Evolutionary conservation across 257 asterid species (phyloP).

Genomic region (Nicotiana knightiana): DNA sequence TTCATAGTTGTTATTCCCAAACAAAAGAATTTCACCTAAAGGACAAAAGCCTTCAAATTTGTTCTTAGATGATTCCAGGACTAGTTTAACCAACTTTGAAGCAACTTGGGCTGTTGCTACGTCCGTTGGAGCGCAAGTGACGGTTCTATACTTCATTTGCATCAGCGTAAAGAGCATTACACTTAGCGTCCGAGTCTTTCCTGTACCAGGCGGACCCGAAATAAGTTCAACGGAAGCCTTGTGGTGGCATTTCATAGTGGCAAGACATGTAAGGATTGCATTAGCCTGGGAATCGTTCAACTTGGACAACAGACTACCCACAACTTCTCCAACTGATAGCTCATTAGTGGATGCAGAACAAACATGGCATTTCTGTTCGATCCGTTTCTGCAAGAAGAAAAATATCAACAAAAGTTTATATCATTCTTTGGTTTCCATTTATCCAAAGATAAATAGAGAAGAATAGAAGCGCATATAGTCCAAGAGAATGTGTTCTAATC

Average conservation of each 20-base stretch:
- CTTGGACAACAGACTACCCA: slow-evolving; percentile 11
- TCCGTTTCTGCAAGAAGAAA: background rate
- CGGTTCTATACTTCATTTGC: slow-evolving; percentile 5
- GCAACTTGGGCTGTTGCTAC: slow-evolving; percentile 29
- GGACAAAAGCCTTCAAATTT: slow-evolving; percentile 10
- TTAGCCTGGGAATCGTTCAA: slow-evolving; percentile 38
- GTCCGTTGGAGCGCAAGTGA: slow-evolving; percentile 14
- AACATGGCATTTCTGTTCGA: background rate
- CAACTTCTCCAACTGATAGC: background rate
- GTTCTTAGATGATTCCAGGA: slow-evolving; percentile 13
- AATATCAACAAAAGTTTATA: background rate
- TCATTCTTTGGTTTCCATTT: background rate
- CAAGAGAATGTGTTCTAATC: background rate
- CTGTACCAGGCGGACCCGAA: slow-evolving; percentile 27
- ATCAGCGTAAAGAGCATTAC: slow-evolving; percentile 12
- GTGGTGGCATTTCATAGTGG: slow-evolving; percentile 5
- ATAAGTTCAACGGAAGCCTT: slow-evolving; percentile 13
- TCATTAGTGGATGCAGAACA: background rate
- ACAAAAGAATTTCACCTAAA: slow-evolving; percentile 37
- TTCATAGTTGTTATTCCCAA: slow-evolving; percentile 34
- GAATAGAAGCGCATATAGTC: background rate
- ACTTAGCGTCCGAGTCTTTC: slow-evolving; percentile 19
- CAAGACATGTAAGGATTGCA: slow-evolving; percentile 9
- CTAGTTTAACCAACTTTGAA: slow-evolving; percentile 25
- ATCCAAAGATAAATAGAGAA: background rate